Percentiles rank a stretch among this genome's conserved stretches.
These are phyloP conservation scores for Hypoxylon perforatum DNA, from an alignment of 495 filamentous ascomycete genomes.

Conservation along the genomic window DNA sequence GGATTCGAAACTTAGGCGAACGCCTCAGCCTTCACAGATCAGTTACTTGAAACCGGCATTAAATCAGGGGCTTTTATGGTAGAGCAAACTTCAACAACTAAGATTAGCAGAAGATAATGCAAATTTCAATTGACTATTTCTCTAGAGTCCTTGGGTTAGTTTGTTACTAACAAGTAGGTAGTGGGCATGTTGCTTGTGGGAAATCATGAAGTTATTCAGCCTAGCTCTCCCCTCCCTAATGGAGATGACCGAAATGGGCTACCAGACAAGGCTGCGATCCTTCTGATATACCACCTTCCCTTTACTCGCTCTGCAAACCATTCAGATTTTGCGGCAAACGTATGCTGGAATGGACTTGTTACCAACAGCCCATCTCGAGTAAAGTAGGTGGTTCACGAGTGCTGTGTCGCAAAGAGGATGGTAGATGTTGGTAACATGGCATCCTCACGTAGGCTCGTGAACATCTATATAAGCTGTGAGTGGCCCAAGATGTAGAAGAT, in stretches of 20 bases:
- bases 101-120: neutral
- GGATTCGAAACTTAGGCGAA: neutral
- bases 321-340: neutral
- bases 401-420: conserved; percentile 2
- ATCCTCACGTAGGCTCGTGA: neutral
- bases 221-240: neutral
- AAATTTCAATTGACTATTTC: no score
- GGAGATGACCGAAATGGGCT: neutral
- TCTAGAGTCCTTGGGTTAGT: neutral
- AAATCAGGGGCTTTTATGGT: neutral
- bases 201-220: neutral
- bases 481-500: conserved; percentile 1
- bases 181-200: neutral
- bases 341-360: neutral
- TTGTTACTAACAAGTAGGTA: conserved; percentile 1
- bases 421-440: neutral
- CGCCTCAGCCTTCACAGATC: neutral
- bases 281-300: conserved; percentile 27
- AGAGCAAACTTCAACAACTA: neutral
- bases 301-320: conserved; percentile 10
- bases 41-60: neutral
- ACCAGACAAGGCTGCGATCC: conserved; percentile 5
- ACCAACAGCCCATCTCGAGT: conserved; percentile 3
- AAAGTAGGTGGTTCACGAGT: conserved; percentile 2
- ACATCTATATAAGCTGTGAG: conserved; percentile 10